phyloP scores from a whole-genome alignment of 2,329 filamentous ascomycete species.

The Ophiobolus disseminans region DNA sequence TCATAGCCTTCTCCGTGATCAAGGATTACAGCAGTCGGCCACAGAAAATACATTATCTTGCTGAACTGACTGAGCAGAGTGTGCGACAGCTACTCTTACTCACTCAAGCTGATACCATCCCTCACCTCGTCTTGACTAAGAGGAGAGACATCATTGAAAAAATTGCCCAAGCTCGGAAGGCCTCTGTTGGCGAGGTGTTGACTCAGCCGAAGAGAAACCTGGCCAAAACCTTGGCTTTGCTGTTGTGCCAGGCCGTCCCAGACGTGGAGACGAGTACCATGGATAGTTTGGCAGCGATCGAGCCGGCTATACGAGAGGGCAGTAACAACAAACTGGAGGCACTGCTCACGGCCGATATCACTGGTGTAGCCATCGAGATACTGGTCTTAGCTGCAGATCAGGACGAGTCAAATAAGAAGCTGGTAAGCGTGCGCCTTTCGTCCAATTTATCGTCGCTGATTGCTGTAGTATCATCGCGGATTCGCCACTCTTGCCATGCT shows the following conservation, averaged over 20 bases:
- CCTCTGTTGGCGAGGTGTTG: slow-evolving; percentile 66
- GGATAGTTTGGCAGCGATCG: slow-evolving; percentile 71
- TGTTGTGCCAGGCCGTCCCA: slow-evolving; percentile 66
- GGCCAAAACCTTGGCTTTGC: slow-evolving; percentile 63
- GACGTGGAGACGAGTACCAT: slow-evolving; percentile 73
- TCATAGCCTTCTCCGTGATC: slow-evolving; percentile 79
- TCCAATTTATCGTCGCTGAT: slow-evolving; percentile 1
- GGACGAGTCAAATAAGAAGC: slow-evolving; percentile 58
- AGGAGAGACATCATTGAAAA: slow-evolving; percentile 79
- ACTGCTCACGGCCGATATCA: slow-evolving; percentile 76
- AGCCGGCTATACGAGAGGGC: slow-evolving; percentile 70
- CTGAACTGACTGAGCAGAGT: slow-evolving; percentile 79
- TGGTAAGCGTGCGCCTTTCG: slow-evolving; percentile 57
- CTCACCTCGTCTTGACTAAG: slow-evolving; percentile 82
- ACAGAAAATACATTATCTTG: slow-evolving; percentile 80
- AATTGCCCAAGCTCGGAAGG: slow-evolving; percentile 73
- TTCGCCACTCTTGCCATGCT: slow-evolving; percentile 57
- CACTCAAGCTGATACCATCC: slow-evolving; percentile 82
- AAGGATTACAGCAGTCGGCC: slow-evolving; percentile 82
- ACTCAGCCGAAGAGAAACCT: slow-evolving; percentile 64
- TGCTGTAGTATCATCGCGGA: slow-evolving; percentile 55
- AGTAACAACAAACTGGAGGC: slow-evolving; percentile 67
- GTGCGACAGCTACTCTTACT: slow-evolving; percentile 75
- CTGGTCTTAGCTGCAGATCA: slow-evolving; percentile 80
- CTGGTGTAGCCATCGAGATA: slow-evolving; percentile 78